Percentiles rank a stretch among this genome's conserved stretches.
Evolutionary conservation across 441 rosid species (phyloP).

Genomic region (Bocquillonia castaneifolia): DNA sequence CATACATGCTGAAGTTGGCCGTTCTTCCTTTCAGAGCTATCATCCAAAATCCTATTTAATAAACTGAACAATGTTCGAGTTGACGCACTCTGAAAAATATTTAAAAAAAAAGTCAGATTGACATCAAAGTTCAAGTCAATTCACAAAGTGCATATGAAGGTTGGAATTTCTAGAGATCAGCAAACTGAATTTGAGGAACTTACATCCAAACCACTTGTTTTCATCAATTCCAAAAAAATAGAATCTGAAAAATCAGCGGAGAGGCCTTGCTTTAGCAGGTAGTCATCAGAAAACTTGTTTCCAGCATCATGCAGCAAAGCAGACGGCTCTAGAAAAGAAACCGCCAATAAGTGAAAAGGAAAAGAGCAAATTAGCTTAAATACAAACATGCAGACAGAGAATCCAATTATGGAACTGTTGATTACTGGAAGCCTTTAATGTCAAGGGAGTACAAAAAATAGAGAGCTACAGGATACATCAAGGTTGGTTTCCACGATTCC

Average conservation of each 20-base stretch:
- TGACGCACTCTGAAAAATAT: conserved; percentile 57
- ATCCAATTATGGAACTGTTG: not conserved
- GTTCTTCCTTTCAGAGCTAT: conserved; percentile 56
- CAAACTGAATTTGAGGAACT: conserved; percentile 22
- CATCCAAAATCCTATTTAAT: conserved; percentile 64
- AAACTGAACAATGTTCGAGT: conserved; percentile 65
- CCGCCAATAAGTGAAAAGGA: not conserved
- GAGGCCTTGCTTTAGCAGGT: conserved; percentile 46
- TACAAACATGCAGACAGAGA: not conserved
- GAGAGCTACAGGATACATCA: not conserved
- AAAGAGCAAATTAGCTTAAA: not conserved
- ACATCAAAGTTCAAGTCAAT: conserved; percentile 19
- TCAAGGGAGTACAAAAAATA: not conserved
- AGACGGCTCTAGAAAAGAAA: conserved; percentile 36
- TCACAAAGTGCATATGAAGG: not conserved
- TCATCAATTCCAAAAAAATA: conserved; percentile 52
- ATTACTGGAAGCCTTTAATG: not conserved
- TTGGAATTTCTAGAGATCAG: not conserved
- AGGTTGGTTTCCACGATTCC: not conserved
- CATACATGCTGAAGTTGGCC: conserved; percentile 75
- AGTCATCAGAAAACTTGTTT: conserved; percentile 43
- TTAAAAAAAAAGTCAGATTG: conserved; percentile 18
- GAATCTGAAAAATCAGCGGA: conserved; percentile 57
- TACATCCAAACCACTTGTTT: conserved; percentile 68
- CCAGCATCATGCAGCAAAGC: conserved; percentile 38